phyloP scores from a whole-genome alignment of 1,284 basidiomycete genomes.

The Garcileccinum viscosum region DNA sequence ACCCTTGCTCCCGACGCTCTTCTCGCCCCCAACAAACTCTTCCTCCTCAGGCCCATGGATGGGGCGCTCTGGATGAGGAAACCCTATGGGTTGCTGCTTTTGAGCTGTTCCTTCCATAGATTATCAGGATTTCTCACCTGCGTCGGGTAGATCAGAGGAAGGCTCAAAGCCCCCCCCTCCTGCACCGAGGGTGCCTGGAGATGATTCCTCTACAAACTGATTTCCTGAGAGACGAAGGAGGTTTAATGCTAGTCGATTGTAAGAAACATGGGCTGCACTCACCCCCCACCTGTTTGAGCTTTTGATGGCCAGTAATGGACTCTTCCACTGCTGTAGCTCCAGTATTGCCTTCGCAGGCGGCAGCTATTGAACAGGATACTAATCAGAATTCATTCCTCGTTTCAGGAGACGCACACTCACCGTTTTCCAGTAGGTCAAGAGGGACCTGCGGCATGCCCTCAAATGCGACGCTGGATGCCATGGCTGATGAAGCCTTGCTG shows the following conservation, averaged over 20 bases:
- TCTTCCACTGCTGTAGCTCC: too few relatives aligned
- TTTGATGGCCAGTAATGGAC: too few relatives aligned
- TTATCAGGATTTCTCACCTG: constrained; percentile 4
- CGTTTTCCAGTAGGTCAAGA: not conserved
- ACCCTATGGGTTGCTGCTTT: not conserved
- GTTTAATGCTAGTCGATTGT: not conserved
- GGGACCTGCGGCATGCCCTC: not conserved
- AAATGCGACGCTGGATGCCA: not conserved
- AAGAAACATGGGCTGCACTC: not conserved
- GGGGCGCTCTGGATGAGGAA: not conserved
- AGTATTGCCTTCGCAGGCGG: too few relatives aligned
- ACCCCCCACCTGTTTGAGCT: not conserved
- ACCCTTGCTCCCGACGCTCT: not conserved
- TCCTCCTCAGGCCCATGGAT: not conserved
- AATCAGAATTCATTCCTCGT: not conserved
- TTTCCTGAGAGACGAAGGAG: not conserved
- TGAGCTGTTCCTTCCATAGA: not conserved
- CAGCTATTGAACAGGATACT: not conserved
- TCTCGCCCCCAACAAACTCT: not conserved
- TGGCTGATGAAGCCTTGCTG: not conserved
- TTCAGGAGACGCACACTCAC: not conserved
- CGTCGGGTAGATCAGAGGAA: not conserved
- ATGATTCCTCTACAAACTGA: not conserved
- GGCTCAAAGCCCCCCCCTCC: not conserved
- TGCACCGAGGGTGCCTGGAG: not conserved